Percentiles rank a stretch among this genome's conserved stretches.
These are phyloP conservation scores for Conringia planisiliqua DNA, from an alignment of 345 rosid species.

Conservation along the genomic window DNA sequence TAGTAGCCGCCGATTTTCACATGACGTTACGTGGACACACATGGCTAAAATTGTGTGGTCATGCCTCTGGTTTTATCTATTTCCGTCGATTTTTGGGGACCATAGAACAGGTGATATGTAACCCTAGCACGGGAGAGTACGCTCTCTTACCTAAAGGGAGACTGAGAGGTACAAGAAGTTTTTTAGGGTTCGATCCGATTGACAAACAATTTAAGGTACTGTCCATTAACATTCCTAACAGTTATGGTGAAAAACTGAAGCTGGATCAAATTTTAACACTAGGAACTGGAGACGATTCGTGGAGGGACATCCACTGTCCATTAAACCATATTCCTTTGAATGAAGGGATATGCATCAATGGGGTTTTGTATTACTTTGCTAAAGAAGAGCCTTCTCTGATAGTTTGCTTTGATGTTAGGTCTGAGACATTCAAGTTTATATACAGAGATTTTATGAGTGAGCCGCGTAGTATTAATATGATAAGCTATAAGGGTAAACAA, in stretches of 20 bases:
- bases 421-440: not conserved
- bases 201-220: not conserved
- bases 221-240: not conserved
- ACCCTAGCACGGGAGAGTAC: not conserved
- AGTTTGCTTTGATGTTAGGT: not conserved
- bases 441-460: not conserved
- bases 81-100: not conserved
- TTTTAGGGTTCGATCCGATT: not conserved
- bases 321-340: not conserved
- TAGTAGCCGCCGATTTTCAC: not conserved
- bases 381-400: not conserved
- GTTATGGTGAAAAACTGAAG: too few relatives aligned
- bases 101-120: not conserved
- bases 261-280: not conserved
- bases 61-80: not conserved
- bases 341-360: not conserved
- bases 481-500: not conserved
- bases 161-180: not conserved
- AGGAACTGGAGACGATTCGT: not conserved
- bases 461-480: not conserved
- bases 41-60: not conserved
- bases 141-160: not conserved
- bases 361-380: not conserved
- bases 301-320: not conserved
- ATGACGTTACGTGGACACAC: not conserved